Conservation (phyloP, 352 stramenopile genomes). For the Globisporangium solare region DNA sequence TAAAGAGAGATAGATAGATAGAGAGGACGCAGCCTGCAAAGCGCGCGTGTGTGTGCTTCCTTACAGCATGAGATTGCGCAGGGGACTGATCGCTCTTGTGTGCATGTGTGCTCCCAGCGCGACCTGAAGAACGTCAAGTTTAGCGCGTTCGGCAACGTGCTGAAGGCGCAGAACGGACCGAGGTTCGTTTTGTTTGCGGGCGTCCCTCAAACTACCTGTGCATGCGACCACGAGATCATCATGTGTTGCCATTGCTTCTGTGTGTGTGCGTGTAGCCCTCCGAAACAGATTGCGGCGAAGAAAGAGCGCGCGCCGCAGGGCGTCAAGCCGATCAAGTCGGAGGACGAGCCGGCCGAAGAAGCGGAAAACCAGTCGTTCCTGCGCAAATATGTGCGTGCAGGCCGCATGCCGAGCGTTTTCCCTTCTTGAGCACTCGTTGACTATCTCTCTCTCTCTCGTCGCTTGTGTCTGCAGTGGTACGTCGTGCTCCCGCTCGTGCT, state of each 20-base stretch:
- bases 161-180: slow-evolving; percentile 59
- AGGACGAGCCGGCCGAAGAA: slow-evolving; percentile 56
- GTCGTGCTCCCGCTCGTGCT: slow-evolving; percentile 76
- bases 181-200: slow-evolving; percentile 19
- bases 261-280: slow-evolving; percentile 37
- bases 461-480: slow-evolving; percentile 67
- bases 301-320: slow-evolving; percentile 61
- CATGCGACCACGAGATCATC: too few relatives aligned
- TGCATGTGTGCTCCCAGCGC: too few relatives aligned
- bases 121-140: slow-evolving; percentile 63
- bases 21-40: too few relatives aligned
- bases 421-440: too few relatives aligned
- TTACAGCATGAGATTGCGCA: too few relatives aligned
- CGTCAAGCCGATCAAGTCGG: slow-evolving; percentile 64
- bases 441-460: too few relatives aligned
- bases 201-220: too few relatives aligned
- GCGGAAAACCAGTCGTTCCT: slow-evolving; percentile 71
- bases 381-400: slow-evolving; percentile 76
- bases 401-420: too few relatives aligned
- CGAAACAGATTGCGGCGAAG: slow-evolving; percentile 57
- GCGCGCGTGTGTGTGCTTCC: too few relatives aligned
- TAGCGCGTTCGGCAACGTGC: slow-evolving; percentile 40
- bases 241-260: too few relatives aligned
- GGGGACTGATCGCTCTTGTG: neutral
- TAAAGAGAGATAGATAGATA: slow-evolving; percentile 12